Evolutionary conservation across 1,284 basidiomycete genomes (phyloP).

Genomic region (Peniophora sp.): DNA sequence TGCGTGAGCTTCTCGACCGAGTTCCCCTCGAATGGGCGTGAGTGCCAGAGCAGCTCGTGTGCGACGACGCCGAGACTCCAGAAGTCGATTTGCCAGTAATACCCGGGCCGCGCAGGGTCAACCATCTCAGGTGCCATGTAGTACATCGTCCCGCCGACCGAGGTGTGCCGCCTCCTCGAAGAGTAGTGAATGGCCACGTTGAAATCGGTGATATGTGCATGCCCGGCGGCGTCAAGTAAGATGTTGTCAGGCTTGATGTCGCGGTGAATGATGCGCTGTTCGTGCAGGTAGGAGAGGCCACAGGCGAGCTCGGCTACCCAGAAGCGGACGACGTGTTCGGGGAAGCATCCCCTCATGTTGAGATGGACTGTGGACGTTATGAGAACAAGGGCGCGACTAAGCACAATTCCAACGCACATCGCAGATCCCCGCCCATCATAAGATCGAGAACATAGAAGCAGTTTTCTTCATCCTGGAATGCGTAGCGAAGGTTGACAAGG

Average conservation of each 20-base stretch:
- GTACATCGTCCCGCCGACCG: slow-evolving; percentile 94
- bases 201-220: slow-evolving; percentile 96
- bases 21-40: slow-evolving; percentile 84
- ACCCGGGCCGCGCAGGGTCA: slow-evolving; percentile 46
- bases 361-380: slow-evolving; percentile 36
- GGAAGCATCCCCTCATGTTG: slow-evolving; percentile 44
- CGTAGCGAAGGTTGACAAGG: slow-evolving; percentile 88
- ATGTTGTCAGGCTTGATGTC: slow-evolving; percentile 98
- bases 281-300: slow-evolving; percentile 85
- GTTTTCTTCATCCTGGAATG: slow-evolving; percentile 95
- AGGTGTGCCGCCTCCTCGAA: slow-evolving; percentile 76
- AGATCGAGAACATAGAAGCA: slow-evolving; percentile 95
- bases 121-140: slow-evolving; percentile 98
- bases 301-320: slow-evolving; percentile 86
- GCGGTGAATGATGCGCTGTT: slow-evolving; percentile 91
- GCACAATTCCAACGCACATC: slow-evolving; percentile 50
- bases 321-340: slow-evolving; percentile 70
- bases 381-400: background rate
- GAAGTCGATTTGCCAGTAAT: slow-evolving; percentile 89
- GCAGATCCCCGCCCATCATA: slow-evolving; percentile 89
- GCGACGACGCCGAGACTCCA: slow-evolving; percentile 90
- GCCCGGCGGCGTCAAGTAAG: slow-evolving; percentile 84
- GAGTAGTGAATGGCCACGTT: slow-evolving; percentile 98
- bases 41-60: slow-evolving; percentile 84
- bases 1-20: slow-evolving; percentile 80